Base-by-base conservation (phyloP, 441 rosid species). In the Viola pubescens region DNA sequence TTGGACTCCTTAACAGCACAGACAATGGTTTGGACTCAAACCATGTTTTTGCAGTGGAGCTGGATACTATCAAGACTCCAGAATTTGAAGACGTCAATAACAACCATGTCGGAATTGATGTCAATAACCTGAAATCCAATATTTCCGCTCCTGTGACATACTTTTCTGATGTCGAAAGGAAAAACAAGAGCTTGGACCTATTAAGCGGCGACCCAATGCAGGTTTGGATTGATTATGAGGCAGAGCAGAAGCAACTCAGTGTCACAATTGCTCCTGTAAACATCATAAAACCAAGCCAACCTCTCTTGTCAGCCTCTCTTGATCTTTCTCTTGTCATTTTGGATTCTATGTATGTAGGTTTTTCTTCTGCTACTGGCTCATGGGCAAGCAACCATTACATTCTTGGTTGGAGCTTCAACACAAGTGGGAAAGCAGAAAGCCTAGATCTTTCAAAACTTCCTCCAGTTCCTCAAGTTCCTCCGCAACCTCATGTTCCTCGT, bases 301-400 rank as follows among this genome's bases (percentile, higher is more conserved):
- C 84, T 10, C 76, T 87, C 65, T 65, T 90, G 67, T 87, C 94
- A 1, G 42, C 65, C 58, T 73, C 37, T 0, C 62, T 72, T 11
- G 89, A 90, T 79, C 89, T 87, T 16, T 76, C 94, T 1, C 58
- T 75, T 4, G 62, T 81, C 53, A n/a, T 87, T 50, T n/a, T 6
- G 1, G 80, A 80, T 5, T 65, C 55, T 6, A 87, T 90, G 97
- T 85, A 54, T 37, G 82, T 85, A n/a, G 95, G 97, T 3, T 90
- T 90, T 65, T 85, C 95, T 6, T 66, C 97, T 46, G 84, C 97
- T 11, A 87, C 97, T 0, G 97, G 97, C 12, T 69, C 85, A 68
- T 87, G 82, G 3, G 73, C 79, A n/a, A 85, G 91, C 60, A 77
- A 85, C 0, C 94, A 90, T 69, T 87, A 69, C 55, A 47, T 90